Conservation (phyloP, 176 grass and related monocot species). For the Bolboschoenus planiculmis region DNA sequence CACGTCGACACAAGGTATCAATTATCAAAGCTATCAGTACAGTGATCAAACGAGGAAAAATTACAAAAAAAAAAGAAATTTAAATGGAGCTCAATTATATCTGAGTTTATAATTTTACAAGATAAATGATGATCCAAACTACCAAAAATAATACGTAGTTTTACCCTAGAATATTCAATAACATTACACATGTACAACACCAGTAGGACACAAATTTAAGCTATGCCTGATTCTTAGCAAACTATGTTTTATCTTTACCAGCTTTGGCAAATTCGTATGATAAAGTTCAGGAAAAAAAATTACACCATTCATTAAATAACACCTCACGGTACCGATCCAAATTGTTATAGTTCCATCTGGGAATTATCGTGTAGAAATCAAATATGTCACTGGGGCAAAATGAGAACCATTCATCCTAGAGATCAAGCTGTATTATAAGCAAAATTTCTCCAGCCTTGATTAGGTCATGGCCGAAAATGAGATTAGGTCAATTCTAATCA, state of each 20-base stretch:
- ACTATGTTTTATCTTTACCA: background rate
- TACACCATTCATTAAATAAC: background rate
- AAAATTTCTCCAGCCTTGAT: conserved; percentile 15
- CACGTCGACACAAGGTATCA: background rate
- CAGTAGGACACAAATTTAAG: background rate
- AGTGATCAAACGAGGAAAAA: background rate
- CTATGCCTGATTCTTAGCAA: conserved; percentile 4
- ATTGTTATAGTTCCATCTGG: background rate
- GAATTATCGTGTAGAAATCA: background rate
- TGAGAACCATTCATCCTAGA: background rate
- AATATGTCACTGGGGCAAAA: background rate
- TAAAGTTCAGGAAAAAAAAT: background rate
- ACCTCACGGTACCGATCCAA: background rate
- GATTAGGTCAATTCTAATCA: background rate
- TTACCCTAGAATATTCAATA: background rate
- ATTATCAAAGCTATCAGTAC: background rate
- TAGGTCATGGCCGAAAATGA: background rate
- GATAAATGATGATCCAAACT: background rate
- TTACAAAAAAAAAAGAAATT: background rate
- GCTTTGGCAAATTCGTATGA: background rate
- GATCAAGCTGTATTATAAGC: conserved; percentile 8
- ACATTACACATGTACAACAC: background rate
- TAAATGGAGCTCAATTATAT: background rate
- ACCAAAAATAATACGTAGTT: background rate
- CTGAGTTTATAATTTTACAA: background rate